Evolutionary conservation across 345 rosid species (phyloP).

Genomic region (Citropsis articulata): DNA sequence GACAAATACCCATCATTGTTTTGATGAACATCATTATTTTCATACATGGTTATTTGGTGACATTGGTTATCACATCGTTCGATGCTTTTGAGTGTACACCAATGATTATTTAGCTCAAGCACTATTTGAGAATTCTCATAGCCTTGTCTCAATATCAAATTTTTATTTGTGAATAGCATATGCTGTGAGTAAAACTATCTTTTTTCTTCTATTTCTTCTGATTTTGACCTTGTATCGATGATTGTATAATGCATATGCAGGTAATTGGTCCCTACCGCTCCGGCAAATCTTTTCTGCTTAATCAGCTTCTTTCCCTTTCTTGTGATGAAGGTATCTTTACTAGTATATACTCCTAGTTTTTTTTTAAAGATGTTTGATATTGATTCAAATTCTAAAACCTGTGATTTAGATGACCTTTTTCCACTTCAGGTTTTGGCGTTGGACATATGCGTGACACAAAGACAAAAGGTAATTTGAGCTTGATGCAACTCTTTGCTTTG

Average conservation of each 20-base stretch:
- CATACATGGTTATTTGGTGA: not conserved
- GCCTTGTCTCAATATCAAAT: not conserved
- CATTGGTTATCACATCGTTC: not conserved
- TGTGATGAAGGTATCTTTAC: constrained; percentile 79
- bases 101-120: not conserved
- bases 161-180: constrained; percentile 5
- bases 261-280: constrained; percentile 99
- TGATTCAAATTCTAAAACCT: constrained; percentile 16
- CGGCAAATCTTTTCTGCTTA: constrained; percentile 95
- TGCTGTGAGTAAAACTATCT: not conserved
- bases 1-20: not conserved
- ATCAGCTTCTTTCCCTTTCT: constrained; percentile 98
- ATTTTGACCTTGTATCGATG: constrained; percentile 20
- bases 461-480: constrained; percentile 69
- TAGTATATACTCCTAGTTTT: constrained; percentile 7
- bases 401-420: constrained; percentile 1
- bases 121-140: not conserved
- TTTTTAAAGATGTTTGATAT: not conserved
- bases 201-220: constrained; percentile 9
- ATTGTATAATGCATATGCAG: constrained; percentile 48
- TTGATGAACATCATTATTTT: not conserved
- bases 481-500: constrained; percentile 10
- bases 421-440: constrained; percentile 87
- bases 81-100: not conserved
- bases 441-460: constrained; percentile 99